phyloP scores from a whole-genome alignment of 768 basidiomycete species.

The Amanita muscaria region DNA sequence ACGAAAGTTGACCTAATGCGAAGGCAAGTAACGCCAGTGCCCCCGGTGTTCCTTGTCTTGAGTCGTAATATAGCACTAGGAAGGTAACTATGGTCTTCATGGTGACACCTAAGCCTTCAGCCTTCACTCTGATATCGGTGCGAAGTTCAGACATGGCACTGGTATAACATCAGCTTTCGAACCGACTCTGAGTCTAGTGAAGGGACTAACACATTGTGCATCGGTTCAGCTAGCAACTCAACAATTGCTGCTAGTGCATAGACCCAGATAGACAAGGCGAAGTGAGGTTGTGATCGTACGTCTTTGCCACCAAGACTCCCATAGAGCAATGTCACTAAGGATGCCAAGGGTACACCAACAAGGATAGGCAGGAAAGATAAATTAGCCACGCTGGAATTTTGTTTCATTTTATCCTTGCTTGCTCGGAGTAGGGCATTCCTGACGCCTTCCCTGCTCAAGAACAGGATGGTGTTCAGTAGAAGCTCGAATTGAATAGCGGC shows the following conservation, averaged over 20 bases:
- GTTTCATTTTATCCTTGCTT: slow-evolving; percentile 16
- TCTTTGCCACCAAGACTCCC: slow-evolving; percentile 39
- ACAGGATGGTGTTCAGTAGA: slow-evolving; percentile 80
- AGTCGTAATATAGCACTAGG: slow-evolving; percentile 46
- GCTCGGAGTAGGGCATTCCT: slow-evolving; percentile 76
- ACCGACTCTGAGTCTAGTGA: slow-evolving; percentile 4
- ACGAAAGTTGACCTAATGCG: slow-evolving; percentile 75
- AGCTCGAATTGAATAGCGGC: slow-evolving; percentile 94
- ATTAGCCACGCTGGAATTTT: slow-evolving; percentile 23
- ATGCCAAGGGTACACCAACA: slow-evolving; percentile 59
- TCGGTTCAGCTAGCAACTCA: slow-evolving; percentile 79
- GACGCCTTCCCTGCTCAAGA: slow-evolving; percentile 89
- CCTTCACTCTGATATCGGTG: slow-evolving; percentile 66
- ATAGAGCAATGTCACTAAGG: slow-evolving; percentile 46
- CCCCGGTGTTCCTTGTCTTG: slow-evolving; percentile 21
- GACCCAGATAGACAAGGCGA: slow-evolving; percentile 49
- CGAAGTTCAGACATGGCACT: slow-evolving; percentile 63
- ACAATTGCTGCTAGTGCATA: slow-evolving; percentile 69
- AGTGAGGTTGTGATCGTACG: slow-evolving; percentile 55
- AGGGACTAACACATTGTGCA: slow-evolving; percentile 56
- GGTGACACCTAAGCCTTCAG: slow-evolving; percentile 80
- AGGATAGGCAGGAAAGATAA: slow-evolving; percentile 58
- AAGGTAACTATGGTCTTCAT: slow-evolving; percentile 69
- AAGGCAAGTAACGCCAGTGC: slow-evolving; percentile 70
- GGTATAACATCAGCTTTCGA: background rate